phyloP scores from a whole-genome alignment of 108 stramenopile genomes.

The Cafeteria roenbergensis region DNA sequence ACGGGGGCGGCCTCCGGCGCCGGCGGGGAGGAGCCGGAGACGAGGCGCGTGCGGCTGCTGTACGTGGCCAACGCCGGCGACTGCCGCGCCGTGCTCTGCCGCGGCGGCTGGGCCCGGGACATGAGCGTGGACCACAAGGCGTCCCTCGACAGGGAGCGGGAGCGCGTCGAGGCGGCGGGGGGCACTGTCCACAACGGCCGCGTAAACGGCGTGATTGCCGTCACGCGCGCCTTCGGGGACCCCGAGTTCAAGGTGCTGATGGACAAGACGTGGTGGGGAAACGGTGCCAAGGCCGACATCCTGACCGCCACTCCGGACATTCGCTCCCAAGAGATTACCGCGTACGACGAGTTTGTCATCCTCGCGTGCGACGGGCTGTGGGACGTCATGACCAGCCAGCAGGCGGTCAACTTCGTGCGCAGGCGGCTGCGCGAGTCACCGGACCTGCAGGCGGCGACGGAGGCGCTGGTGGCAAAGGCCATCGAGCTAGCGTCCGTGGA shows the following conservation, averaged over 20 bases:
- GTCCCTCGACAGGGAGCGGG: constrained; percentile 50
- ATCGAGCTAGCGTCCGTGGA: constrained; percentile 30
- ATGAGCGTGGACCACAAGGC: constrained; percentile 89
- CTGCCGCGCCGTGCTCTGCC: constrained; percentile 67
- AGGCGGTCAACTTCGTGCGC: constrained; percentile 59
- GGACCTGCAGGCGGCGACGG: constrained; percentile 36
- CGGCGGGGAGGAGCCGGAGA: too few relatives aligned
- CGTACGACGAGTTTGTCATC: constrained; percentile 72
- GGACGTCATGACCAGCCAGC: constrained; percentile 71
- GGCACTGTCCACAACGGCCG: constrained; percentile 55
- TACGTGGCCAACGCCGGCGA: constrained; percentile 69
- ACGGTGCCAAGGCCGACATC: constrained; percentile 60
- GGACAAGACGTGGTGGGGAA: constrained; percentile 73
- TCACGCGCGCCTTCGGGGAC: constrained; percentile 87
- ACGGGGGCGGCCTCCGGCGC: too few relatives aligned
- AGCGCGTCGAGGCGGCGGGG: constrained; percentile 60
- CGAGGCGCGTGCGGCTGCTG: not conserved
- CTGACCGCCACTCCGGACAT: constrained; percentile 81
- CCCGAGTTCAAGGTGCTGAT: constrained; percentile 52
- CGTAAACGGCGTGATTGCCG: constrained; percentile 83
- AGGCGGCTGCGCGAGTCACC: constrained; percentile 65
- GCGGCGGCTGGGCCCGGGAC: constrained; percentile 27
- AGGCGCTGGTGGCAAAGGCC: constrained; percentile 29
- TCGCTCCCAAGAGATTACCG: constrained; percentile 38
- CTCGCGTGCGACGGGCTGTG: constrained; percentile 84